A percentile compares a stretch with the other conserved stretches of the same genome.
These are phyloP conservation scores for Torulaspora globosa DNA, from an alignment of 1,139 yeast genomes.

Conservation along the genomic window DNA sequence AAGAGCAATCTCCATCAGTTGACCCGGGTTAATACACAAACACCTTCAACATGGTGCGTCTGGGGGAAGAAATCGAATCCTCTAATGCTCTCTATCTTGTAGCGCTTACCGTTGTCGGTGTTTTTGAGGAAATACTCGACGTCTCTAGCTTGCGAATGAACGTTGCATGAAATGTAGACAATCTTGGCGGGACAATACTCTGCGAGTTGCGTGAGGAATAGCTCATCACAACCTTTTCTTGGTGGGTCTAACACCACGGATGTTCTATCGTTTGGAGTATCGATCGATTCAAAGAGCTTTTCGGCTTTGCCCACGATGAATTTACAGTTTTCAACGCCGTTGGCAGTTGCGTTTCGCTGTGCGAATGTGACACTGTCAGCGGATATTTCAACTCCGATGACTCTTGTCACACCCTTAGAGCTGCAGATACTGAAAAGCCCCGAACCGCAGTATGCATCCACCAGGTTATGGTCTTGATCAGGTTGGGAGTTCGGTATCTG, in stretches of 20 bases:
- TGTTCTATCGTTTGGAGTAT: constrained; percentile 67
- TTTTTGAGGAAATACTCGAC: constrained; percentile 73
- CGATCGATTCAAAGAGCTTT: constrained; percentile 73
- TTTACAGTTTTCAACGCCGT: constrained; percentile 69
- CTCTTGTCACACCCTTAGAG: constrained; percentile 70
- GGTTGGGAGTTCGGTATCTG: constrained; percentile 45
- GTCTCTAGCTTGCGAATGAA: constrained; percentile 95
- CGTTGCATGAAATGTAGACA: constrained; percentile 93
- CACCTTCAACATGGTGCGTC: constrained; percentile 95
- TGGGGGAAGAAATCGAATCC: constrained; percentile 98
- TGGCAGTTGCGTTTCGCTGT: constrained; percentile 67
- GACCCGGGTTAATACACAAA: constrained; percentile 53
- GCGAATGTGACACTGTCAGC: constrained; percentile 92
- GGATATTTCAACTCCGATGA: constrained; percentile 91
- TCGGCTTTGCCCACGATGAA: constrained; percentile 94
- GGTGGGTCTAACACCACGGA: constrained; percentile 95
- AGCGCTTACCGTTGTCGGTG: constrained; percentile 58
- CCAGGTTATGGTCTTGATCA: constrained; percentile 52
- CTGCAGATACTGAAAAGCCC: constrained; percentile 90
- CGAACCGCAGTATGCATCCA: constrained; percentile 97
- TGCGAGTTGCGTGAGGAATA: constrained; percentile 77
- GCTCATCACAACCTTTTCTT: constrained; percentile 91
- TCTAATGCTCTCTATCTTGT: constrained; percentile 72
- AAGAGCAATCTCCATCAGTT: background rate
- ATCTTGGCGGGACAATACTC: constrained; percentile 79